Percentiles rank a stretch among this genome's conserved stretches.
These are phyloP conservation scores for Quercus phellos DNA, from an alignment of 331 rosid genomes.

Conservation along the genomic window DNA sequence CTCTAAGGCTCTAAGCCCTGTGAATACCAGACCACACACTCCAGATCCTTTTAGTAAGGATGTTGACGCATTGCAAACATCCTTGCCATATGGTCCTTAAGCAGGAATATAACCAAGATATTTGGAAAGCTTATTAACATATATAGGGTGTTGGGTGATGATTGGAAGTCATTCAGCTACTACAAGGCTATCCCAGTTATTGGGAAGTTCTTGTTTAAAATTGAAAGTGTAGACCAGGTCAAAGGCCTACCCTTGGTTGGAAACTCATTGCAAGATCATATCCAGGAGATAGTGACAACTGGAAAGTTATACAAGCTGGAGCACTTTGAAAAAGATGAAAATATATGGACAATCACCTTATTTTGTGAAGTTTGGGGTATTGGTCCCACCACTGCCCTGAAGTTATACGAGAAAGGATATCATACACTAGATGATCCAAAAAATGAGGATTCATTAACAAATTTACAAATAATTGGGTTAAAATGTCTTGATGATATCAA, in stretches of 20 bases:
- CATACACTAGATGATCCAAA: slow-evolving; percentile 71
- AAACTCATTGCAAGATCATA: slow-evolving; percentile 81
- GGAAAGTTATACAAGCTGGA: slow-evolving; percentile 86
- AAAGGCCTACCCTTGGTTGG: slow-evolving; percentile 73
- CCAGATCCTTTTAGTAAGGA: slow-evolving; percentile 32
- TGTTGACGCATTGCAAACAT: slow-evolving; percentile 43
- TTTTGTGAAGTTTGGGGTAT: slow-evolving; percentile 96
- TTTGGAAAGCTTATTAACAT: slow-evolving; percentile 82
- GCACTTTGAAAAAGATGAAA: slow-evolving; percentile 83
- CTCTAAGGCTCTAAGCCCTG: slow-evolving; percentile 22
- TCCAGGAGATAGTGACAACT: slow-evolving; percentile 84
- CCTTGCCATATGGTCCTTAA: slow-evolving; percentile 58
- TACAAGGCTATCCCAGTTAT: slow-evolving; percentile 78
- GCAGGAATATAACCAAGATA: slow-evolving; percentile 68
- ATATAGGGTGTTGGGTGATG: slow-evolving; percentile 92
- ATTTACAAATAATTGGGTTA: slow-evolving; percentile 76
- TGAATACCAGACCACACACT: slow-evolving; percentile 26
- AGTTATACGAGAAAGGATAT: slow-evolving; percentile 78
- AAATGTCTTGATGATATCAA: slow-evolving; percentile 82
- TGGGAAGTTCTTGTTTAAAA: slow-evolving; percentile 77
- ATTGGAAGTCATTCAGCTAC: slow-evolving; percentile 91
- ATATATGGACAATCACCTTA: slow-evolving; percentile 75
- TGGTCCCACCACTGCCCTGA: slow-evolving; percentile 89
- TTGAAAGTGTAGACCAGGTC: slow-evolving; percentile 70
- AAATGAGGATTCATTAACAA: slow-evolving; percentile 61